Conservation (phyloP, 2,329 filamentous ascomycete species). For the Diaporthe sp. region DNA sequence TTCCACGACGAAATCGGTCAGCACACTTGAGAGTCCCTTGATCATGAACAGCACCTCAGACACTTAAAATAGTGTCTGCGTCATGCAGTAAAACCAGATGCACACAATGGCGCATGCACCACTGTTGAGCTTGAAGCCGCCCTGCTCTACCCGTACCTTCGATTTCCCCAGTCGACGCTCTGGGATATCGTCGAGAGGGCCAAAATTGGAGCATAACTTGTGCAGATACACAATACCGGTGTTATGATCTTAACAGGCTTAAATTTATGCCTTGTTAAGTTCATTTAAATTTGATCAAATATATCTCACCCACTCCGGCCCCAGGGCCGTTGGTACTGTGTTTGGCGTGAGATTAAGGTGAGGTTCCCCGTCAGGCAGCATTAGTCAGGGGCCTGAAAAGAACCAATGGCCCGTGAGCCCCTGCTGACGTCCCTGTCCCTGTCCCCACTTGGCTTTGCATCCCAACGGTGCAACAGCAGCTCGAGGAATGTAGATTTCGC, state of each 20-base stretch:
- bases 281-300: conserved; percentile 1
- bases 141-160: no score
- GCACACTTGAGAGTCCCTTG: no score
- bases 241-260: neutral
- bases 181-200: neutral
- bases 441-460: neutral
- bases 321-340: neutral
- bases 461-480: conserved; percentile 8
- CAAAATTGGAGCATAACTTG: neutral
- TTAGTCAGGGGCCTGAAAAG: conserved; percentile 10
- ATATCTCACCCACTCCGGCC: neutral
- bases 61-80: no score
- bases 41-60: no score
- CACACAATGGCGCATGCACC: no score
- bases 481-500: conserved; percentile 41
- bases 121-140: neutral
- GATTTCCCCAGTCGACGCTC: neutral
- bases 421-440: neutral
- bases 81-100: no score
- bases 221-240: neutral
- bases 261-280: neutral
- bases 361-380: neutral
- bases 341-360: conserved; percentile 1
- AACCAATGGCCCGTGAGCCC: conserved; percentile 1
- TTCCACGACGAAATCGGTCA: no score